Conservation (phyloP, 192 early-diverging fungal genomes). For the Coemansia sp. region DNA sequence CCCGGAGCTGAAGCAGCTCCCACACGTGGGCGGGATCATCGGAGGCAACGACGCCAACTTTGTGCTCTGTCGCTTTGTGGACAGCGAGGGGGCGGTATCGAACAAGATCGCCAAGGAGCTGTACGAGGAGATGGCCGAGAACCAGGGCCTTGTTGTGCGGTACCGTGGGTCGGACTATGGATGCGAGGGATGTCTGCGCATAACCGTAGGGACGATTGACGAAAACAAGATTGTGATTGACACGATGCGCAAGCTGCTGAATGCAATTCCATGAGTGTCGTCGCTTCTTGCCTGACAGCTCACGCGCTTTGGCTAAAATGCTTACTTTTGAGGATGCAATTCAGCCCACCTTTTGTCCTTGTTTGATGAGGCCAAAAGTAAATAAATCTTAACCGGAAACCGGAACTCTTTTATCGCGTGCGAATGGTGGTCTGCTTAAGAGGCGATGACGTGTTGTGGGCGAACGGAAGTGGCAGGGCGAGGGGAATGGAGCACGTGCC, state of each 20-base stretch:
- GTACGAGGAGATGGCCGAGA: slow-evolving; percentile 85
- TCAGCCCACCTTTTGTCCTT: too few relatives aligned
- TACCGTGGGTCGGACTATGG: slow-evolving; percentile 92
- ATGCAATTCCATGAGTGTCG: slow-evolving; percentile 6
- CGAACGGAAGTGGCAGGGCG: neutral
- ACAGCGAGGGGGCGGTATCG: slow-evolving; percentile 60
- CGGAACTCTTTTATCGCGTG: too few relatives aligned
- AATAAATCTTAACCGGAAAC: too few relatives aligned
- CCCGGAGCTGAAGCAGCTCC: slow-evolving; percentile 59
- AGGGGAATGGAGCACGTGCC: slow-evolving; percentile 20
- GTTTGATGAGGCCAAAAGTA: neutral
- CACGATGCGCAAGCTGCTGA: slow-evolving; percentile 44
- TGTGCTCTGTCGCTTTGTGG: slow-evolving; percentile 80
- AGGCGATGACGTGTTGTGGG: neutral
- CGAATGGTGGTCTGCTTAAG: too few relatives aligned
- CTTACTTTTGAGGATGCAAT: neutral
- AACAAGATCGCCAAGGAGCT: slow-evolving; percentile 71
- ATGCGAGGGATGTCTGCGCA: slow-evolving; percentile 89
- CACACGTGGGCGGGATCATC: slow-evolving; percentile 70
- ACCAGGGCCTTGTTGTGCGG: slow-evolving; percentile 85
- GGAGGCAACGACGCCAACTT: slow-evolving; percentile 96
- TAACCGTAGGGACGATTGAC: slow-evolving; percentile 86
- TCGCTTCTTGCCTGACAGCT: neutral
- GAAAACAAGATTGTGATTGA: slow-evolving; percentile 74
- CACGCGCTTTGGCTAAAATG: neutral